A percentile compares a stretch with the other conserved stretches of the same genome.
Conservation (phyloP, 129 eudicot genomes). For the Centaurea solstitialis region DNA sequence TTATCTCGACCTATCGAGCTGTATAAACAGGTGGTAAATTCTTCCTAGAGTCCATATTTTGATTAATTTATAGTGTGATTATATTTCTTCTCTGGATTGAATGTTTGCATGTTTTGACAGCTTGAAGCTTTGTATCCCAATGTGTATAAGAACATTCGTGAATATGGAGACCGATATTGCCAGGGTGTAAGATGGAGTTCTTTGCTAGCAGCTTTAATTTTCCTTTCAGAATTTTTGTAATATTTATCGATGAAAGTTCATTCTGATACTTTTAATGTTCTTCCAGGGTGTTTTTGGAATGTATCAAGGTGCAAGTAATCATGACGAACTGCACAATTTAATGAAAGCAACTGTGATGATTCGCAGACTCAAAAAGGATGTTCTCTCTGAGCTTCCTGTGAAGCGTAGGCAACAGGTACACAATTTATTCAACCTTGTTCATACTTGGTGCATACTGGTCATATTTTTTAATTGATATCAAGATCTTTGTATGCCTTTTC, state of each 20-base stretch:
- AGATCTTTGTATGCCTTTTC: conserved; percentile 2
- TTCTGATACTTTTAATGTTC: conserved; percentile 17
- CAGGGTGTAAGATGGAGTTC: conserved; percentile 80
- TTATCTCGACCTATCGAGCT: conserved; percentile 92
- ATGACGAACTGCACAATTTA: conserved; percentile 94
- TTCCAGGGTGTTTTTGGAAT: conserved; percentile 83
- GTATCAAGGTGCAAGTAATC: conserved; percentile 98
- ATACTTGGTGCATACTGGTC: not conserved
- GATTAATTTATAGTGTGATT: not conserved
- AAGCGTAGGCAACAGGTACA: conserved; percentile 95
- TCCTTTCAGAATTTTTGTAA: not conserved
- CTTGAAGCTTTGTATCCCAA: conserved; percentile 91
- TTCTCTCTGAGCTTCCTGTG: conserved; percentile 86
- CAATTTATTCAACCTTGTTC: conserved; percentile 1
- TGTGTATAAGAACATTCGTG: conserved; percentile 82
- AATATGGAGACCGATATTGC: conserved; percentile 93
- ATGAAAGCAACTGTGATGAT: conserved; percentile 96
- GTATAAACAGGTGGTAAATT: conserved; percentile 71
- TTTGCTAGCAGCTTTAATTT: not conserved
- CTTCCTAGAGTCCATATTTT: not conserved
- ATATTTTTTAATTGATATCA: not conserved
- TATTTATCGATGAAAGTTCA: not conserved
- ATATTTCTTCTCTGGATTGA: conserved; percentile 2
- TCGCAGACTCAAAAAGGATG: conserved; percentile 95
- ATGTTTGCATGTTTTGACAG: conserved; percentile 42